Evolutionary conservation across 352 stramenopile genomes (phyloP), one percentile per base, ranked within the genome.

Genomic region (Pythium periplocum): DNA sequence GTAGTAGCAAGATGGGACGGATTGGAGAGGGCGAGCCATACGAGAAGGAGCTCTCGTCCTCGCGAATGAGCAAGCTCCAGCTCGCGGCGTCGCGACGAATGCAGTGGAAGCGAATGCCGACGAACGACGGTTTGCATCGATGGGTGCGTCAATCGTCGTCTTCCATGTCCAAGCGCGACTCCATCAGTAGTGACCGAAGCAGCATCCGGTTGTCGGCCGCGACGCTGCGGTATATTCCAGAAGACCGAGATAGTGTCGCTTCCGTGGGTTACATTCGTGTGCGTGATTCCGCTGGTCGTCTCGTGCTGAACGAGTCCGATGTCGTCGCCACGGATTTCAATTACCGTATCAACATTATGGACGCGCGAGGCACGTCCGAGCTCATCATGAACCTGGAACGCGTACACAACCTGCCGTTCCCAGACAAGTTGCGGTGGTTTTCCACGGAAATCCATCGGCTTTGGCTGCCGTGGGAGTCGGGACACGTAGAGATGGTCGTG

Each of bases 331-430:
- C 78, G 12, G 79, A 90, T 47, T 90, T 87, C 48, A 74, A 91
- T 66, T 91, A 91, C 59, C 64, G 75, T 17, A 89, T 91, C 63
- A 88, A 91, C 57, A 87, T 91, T 53, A 53, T 88, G 52, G 78
- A 88, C 59, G 75, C 72, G 42, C 50, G 66, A 39, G 75, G 78
- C 41, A 84, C 69, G 34, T 91, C 81, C 0, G 81, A 91, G 58
- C 61, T 91, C 31, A 87, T 88, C 53, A 90, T 94, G 82, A 87
- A 87, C 63, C 76, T 93, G 35, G 79, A 93, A 45, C 69, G 75
- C 9, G 75, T 93, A 31, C 78, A 90, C 54, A 88, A 89, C 41
- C 62, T 88, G 50, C 80, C 81, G 17, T 91, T 92, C 59, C 58
- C 73, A 0, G 74, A 90, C 46, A 90, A 93, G 45, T 78, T 88